phyloP scores from a whole-genome alignment of 176 grass and related monocot species.

The Phoenix dactylifera region DNA sequence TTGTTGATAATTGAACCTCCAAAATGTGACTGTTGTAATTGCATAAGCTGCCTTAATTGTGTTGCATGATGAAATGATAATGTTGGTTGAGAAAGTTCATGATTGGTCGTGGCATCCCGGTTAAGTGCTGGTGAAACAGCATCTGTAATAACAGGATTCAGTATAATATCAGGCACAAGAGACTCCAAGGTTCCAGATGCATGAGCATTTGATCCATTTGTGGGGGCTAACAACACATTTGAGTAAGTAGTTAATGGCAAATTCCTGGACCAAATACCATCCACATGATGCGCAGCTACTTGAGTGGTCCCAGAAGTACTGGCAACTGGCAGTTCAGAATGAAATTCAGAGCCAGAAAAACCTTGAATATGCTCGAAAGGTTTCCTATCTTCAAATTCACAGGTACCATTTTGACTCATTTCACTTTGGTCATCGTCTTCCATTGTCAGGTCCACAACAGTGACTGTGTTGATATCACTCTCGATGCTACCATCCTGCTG shows the following conservation, averaged over 20 bases:
- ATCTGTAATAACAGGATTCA: conserved; percentile 39
- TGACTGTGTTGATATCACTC: conserved; percentile 12
- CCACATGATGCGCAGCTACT: conserved; percentile 1
- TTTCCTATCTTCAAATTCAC: conserved; percentile 55
- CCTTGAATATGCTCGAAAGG: conserved; percentile 43
- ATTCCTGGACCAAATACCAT: not conserved
- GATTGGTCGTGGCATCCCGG: not conserved
- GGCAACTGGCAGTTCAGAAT: conserved; percentile 17
- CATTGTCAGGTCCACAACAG: conserved; percentile 65
- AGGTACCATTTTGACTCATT: conserved; percentile 7
- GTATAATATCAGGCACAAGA: conserved; percentile 42
- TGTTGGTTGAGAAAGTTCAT: conserved; percentile 33
- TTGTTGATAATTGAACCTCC: conserved; percentile 21
- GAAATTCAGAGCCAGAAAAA: conserved; percentile 25
- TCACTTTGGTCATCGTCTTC: conserved; percentile 36
- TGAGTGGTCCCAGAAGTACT: conserved; percentile 7
- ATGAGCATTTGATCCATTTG: conserved; percentile 19
- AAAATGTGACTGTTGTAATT: conserved; percentile 17
- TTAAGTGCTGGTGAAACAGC: conserved; percentile 28
- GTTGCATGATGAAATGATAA: conserved; percentile 16
- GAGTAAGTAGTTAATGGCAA: not conserved
- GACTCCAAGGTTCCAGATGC: conserved; percentile 65
- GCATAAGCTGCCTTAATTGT: conserved; percentile 21
- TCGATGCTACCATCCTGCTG: conserved; percentile 21
- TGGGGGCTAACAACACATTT: conserved; percentile 2